A percentile compares a stretch with the other conserved stretches of the same genome.
These are phyloP conservation scores for Aspergillus ellipticus DNA, from an alignment of 495 filamentous ascomycete species.

Conservation along the genomic window DNA sequence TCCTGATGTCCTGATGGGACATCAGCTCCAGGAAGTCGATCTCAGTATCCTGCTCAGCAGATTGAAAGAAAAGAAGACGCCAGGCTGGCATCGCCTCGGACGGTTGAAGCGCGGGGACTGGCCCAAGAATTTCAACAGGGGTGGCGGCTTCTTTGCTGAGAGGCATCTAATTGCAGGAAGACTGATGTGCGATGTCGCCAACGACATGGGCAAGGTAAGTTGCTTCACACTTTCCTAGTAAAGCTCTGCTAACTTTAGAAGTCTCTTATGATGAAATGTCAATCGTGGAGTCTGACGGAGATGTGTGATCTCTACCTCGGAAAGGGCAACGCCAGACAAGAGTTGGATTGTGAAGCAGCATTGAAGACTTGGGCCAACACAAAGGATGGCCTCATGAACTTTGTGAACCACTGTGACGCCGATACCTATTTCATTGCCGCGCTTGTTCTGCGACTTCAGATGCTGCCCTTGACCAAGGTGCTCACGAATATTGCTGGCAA, in stretches of 20 bases:
- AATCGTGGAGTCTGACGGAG: constrained; percentile 95
- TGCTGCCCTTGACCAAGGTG: constrained; percentile 89
- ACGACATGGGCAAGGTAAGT: constrained; percentile 84
- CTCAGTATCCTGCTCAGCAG: constrained; percentile 86
- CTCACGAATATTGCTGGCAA: constrained; percentile 96
- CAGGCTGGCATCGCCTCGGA: constrained; percentile 89
- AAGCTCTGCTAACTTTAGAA: constrained; percentile 31
- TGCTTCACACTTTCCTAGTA: neutral
- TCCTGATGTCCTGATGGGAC: constrained; percentile 93
- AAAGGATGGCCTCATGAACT: constrained; percentile 86
- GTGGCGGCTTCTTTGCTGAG: constrained; percentile 87
- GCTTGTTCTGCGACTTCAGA: constrained; percentile 79
- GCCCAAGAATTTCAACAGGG: constrained; percentile 83
- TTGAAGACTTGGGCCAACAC: constrained; percentile 84
- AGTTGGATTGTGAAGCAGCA: constrained; percentile 81
- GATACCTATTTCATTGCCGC: constrained; percentile 96
- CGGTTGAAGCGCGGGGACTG: constrained; percentile 78
- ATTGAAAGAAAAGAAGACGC: constrained; percentile 83
- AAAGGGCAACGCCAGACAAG: constrained; percentile 61
- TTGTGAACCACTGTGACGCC: constrained; percentile 83
- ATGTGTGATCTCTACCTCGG: constrained; percentile 91
- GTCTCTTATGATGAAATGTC: constrained; percentile 94
- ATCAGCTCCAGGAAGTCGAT: constrained; percentile 93
- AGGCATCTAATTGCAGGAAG: constrained; percentile 85
- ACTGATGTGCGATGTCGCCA: constrained; percentile 88